Conservation (phyloP, 805 yeast genomes). For the Candida vaughaniae region DNA sequence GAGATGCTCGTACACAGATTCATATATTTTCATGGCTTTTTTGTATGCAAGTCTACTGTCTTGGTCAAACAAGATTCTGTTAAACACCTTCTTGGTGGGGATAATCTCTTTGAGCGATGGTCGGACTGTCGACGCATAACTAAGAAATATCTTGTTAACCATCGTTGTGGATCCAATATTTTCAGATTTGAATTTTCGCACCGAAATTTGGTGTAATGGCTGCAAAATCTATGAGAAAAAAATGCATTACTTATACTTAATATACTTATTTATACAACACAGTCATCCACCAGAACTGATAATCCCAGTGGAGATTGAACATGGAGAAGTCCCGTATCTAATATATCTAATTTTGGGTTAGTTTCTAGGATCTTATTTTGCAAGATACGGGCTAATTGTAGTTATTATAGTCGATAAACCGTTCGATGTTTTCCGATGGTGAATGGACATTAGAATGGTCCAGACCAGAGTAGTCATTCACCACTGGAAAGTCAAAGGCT, state of each 20-base stretch:
- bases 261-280: too few relatives aligned
- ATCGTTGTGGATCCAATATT: background rate
- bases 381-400: conserved; percentile 1
- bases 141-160: background rate
- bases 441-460: conserved; percentile 15
- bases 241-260: too few relatives aligned
- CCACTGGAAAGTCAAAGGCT: conserved; percentile 15
- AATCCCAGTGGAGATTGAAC: too few relatives aligned
- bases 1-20: conserved; percentile 48
- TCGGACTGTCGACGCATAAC: conserved; percentile 1
- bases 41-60: conserved; percentile 56
- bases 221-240: too few relatives aligned
- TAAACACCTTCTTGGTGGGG: conserved; percentile 58
- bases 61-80: conserved; percentile 62
- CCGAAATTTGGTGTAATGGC: too few relatives aligned
- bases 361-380: too few relatives aligned
- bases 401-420: conserved; percentile 24
- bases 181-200: too few relatives aligned
- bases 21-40: conserved; percentile 54
- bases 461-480: conserved; percentile 15
- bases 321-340: too few relatives aligned
- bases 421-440: conserved; percentile 18
- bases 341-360: too few relatives aligned
- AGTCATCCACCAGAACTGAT: too few relatives aligned
- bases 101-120: conserved; percentile 27